Percentiles rank a stretch among this genome's conserved stretches.
These are phyloP conservation scores for Fomitopsis betulina DNA, from an alignment of 1,284 basidiomycete species.

Conservation along the genomic window DNA sequence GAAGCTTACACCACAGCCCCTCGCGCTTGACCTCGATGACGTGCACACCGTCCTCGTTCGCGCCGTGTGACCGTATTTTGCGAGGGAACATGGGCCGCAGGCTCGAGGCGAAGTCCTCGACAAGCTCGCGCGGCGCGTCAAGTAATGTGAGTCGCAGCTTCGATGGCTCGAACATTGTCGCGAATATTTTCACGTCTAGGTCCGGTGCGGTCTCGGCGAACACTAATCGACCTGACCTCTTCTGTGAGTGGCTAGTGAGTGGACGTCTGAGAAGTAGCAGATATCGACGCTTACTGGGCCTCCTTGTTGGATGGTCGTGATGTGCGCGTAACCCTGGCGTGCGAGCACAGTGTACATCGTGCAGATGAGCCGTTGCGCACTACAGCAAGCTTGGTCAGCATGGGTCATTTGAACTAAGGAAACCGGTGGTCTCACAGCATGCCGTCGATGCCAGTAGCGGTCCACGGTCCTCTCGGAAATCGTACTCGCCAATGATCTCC, in stretches of 20 bases:
- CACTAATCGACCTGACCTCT: slow-evolving; percentile 54
- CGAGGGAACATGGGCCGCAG: slow-evolving; percentile 38
- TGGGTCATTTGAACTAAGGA: background rate
- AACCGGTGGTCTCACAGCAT: slow-evolving; percentile 31
- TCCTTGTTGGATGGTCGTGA: slow-evolving; percentile 55
- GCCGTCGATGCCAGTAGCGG: slow-evolving; percentile 33
- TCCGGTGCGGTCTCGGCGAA: slow-evolving; percentile 48
- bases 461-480: slow-evolving; percentile 44
- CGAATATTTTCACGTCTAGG: slow-evolving; percentile 43
- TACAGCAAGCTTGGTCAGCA: slow-evolving; percentile 12
- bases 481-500: slow-evolving; percentile 35
- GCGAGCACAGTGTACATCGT: slow-evolving; percentile 37
- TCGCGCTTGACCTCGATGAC: slow-evolving; percentile 42
- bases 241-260: slow-evolving; percentile 11
- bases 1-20: slow-evolving; percentile 31
- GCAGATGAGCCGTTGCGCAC: slow-evolving; percentile 40
- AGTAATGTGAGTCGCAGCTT: slow-evolving; percentile 55
- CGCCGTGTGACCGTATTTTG: slow-evolving; percentile 43
- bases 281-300: slow-evolving; percentile 38
- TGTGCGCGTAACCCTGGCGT: slow-evolving; percentile 46
- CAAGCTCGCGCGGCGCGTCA: slow-evolving; percentile 41
- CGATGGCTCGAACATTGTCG: slow-evolving; percentile 53
- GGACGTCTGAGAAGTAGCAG: background rate
- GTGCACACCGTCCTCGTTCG: slow-evolving; percentile 44
- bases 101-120: slow-evolving; percentile 21